A percentile compares a stretch with the other conserved stretches of the same genome.
Conservation (phyloP, 305 asterid species). For the Rubia balearica region DNA sequence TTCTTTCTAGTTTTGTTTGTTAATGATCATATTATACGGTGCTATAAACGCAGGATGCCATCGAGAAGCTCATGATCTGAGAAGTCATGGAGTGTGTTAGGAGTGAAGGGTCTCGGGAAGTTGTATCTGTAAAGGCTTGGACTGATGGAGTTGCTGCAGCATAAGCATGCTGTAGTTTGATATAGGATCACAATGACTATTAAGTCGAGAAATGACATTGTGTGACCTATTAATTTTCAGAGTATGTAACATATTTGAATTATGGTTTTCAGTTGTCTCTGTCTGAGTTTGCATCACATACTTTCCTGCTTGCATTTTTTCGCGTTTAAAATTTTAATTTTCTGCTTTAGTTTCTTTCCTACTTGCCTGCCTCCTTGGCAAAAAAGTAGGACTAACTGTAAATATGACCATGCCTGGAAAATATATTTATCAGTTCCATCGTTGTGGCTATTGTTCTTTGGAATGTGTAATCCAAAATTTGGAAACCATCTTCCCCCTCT, state of each 20-base stretch:
- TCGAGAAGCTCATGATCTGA: constrained; percentile 77
- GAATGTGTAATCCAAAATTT: no score
- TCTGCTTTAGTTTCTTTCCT: not conserved
- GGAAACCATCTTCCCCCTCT: no score
- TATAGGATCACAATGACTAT: constrained; percentile 2
- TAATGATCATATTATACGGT: not conserved
- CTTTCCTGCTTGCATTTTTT: not conserved
- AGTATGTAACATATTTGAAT: constrained; percentile 10
- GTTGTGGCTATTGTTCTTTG: no score
- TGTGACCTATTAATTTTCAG: not conserved
- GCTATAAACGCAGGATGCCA: constrained; percentile 49
- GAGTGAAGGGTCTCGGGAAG: constrained; percentile 59
- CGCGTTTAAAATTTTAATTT: not conserved
- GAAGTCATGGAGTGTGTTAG: constrained; percentile 26
- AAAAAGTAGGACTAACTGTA: no score
- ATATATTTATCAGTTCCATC: no score
- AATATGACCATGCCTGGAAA: no score
- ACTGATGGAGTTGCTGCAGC: constrained; percentile 32
- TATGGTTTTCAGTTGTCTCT: not conserved
- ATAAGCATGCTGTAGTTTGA: not conserved
- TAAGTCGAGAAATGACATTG: not conserved
- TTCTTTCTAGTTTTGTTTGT: not conserved
- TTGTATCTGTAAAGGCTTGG: constrained; percentile 49
- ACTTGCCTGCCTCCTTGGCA: no score
- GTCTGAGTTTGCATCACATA: not conserved